Conservation (phyloP, 2,329 filamentous ascomycete genomes). For the Stemphylium vesicarium region DNA sequence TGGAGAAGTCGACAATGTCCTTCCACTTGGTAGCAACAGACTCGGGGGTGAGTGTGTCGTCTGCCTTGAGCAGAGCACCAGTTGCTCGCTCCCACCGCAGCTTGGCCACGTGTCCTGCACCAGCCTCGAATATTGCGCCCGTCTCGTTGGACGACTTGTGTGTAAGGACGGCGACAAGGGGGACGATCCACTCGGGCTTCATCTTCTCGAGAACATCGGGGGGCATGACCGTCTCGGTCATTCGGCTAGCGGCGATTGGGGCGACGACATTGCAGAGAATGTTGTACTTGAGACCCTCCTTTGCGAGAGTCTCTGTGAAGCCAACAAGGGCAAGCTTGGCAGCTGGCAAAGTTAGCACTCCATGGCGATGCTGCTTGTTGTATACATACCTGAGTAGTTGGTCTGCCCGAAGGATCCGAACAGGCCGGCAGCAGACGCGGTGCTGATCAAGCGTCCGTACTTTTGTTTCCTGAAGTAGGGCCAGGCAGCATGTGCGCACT, state of each 20-base stretch:
- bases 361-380: neutral
- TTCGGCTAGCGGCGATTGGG: conserved; percentile 90
- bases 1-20: conserved; percentile 83
- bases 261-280: conserved; percentile 95
- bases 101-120: conserved; percentile 91
- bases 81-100: conserved; percentile 92
- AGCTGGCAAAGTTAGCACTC: conserved; percentile 57
- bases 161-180: conserved; percentile 84
- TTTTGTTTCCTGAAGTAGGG: conserved; percentile 98
- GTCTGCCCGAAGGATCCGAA: conserved; percentile 95
- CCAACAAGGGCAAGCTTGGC: conserved; percentile 95
- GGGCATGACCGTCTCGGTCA: conserved; percentile 95
- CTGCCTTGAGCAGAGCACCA: conserved; percentile 87
- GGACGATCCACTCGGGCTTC: conserved; percentile 94
- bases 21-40: conserved; percentile 90
- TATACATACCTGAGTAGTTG: conserved; percentile 78
- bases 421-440: conserved; percentile 90
- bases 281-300: conserved; percentile 98
- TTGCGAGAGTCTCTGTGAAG: conserved; percentile 96
- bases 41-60: conserved; percentile 84
- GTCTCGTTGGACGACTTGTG: conserved; percentile 89
- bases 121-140: conserved; percentile 90
- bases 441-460: conserved; percentile 96
- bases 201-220: conserved; percentile 86
- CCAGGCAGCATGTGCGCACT: conserved; percentile 94